Base-by-base conservation (phyloP, 495 filamentous ascomycete genomes). In the Penicillium waksmanii region DNA sequence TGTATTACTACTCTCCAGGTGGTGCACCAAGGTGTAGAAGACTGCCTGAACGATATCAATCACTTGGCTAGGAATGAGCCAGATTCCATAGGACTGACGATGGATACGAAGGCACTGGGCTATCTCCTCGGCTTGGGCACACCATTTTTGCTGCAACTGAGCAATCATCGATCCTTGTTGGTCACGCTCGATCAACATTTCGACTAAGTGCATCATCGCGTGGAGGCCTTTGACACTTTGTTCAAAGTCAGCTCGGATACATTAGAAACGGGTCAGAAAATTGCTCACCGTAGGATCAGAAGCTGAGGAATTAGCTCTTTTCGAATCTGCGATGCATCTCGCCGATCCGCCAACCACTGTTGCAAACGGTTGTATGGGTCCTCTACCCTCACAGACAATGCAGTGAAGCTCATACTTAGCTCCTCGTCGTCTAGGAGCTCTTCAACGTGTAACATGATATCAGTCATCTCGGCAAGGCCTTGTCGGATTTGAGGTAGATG, bases 1-100 rank as follows among this genome's bases (percentile, higher is more conserved):
- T 23, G 68, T 63, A 0, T 71, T 64, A 5, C 33, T 42, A 12
- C 68, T 61, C 13, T 69, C 55, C 31, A 75, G 38, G 23, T 67
- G 64, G 5, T 55, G 42, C 5, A 75, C 59, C 2, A 78, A 53
- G 6, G 64, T 55, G 12, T 71, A 66, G 19, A 74, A 60, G 23
- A 69, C 66, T 17, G 56, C 65, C 33, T 68, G 63, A 5, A 69
- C 66, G n/a, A 71, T 65, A 23, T 71, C 68, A 7, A 73, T 62
- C 46, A 78, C 68, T 43, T 71, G 66, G 18, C 68, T 67, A 5
- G 77, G 72, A 48, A 76, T 72, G 23, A 73, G 65, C 27, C 66
- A 66, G 47, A 77, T 57, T 9, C 71, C 69, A 63, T 74, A 80
- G n/a, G 64, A 62, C 17, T 59, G 59, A 35, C 71, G 72, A 35